Evolutionary conservation across 306 rosid genomes (phyloP).

Genomic region (Sicyos baderoa): DNA sequence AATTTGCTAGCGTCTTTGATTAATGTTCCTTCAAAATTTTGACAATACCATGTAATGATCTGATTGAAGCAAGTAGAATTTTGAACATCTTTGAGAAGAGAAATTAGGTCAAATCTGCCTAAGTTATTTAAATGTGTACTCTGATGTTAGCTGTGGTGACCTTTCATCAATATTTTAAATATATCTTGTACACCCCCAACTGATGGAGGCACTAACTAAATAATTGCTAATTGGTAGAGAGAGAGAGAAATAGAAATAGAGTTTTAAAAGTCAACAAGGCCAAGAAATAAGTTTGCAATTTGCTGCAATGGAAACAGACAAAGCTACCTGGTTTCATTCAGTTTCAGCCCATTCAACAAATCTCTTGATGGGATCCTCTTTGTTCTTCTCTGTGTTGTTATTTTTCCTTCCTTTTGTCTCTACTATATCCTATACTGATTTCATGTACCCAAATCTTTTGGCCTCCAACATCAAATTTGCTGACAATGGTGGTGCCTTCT

Average conservation of each 20-base stretch:
- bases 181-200: slow-evolving; percentile 20
- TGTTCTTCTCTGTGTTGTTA: slow-evolving; percentile 26
- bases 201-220: slow-evolving; percentile 29
- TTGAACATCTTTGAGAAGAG: not conserved
- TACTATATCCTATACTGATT: slow-evolving; percentile 32
- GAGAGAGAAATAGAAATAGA: slow-evolving; percentile 20
- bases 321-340: slow-evolving; percentile 21
- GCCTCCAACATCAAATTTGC: slow-evolving; percentile 46
- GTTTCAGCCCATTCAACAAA: not conserved
- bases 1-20: not conserved
- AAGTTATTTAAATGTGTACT: slow-evolving; percentile 4
- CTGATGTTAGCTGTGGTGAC: slow-evolving; percentile 3
- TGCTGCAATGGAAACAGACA: slow-evolving; percentile 27
- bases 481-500: slow-evolving; percentile 49
- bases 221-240: slow-evolving; percentile 27
- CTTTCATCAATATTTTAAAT: slow-evolving; percentile 20
- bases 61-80: not conserved
- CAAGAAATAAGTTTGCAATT: slow-evolving; percentile 26
- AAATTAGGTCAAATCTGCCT: not conserved
- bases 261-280: slow-evolving; percentile 38
- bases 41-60: not conserved
- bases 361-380: slow-evolving; percentile 43
- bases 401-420: slow-evolving; percentile 33
- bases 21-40: not conserved
- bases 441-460: slow-evolving; percentile 43